Evolutionary conservation across 139 green algal species (phyloP).

Genomic region (Marvania coccoides): DNA sequence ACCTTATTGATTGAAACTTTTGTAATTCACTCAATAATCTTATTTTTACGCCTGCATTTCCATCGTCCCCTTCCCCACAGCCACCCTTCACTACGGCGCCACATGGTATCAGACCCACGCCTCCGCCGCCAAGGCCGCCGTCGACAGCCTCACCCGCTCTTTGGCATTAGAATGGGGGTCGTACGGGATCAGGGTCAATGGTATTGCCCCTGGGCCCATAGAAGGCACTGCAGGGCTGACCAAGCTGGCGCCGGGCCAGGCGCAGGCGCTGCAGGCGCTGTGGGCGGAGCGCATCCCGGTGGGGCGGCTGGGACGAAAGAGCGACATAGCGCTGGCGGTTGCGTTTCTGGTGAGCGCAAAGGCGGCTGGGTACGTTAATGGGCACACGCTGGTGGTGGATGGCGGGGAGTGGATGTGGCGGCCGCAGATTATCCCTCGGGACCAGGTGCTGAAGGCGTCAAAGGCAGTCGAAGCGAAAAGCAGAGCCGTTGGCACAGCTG

Average conservation of each 20-base stretch:
- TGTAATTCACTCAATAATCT: no score
- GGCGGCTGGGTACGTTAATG: constrained; percentile 45
- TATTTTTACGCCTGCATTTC: no score
- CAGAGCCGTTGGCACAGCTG: constrained; percentile 47
- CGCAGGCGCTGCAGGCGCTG: constrained; percentile 30
- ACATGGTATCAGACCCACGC: constrained; percentile 89
- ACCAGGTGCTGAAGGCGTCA: constrained; percentile 41
- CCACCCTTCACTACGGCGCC: constrained; percentile 92
- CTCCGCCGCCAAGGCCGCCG: constrained; percentile 78
- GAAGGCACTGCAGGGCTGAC: constrained; percentile 79
- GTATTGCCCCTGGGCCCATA: constrained; percentile 87
- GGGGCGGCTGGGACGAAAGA: constrained; percentile 62
- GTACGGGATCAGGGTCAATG: constrained; percentile 75
- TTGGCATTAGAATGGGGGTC: constrained; percentile 90
- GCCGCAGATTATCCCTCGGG: constrained; percentile 43
- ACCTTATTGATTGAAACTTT: no score
- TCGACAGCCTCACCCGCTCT: constrained; percentile 85
- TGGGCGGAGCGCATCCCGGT: constrained; percentile 55
- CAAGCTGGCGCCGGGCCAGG: constrained; percentile 71
- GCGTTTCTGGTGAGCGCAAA: constrained; percentile 65
- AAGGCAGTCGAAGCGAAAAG: constrained; percentile 58
- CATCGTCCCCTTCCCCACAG: no score
- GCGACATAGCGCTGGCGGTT: constrained; percentile 82
- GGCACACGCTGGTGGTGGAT: constrained; percentile 80
- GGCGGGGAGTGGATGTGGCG: constrained; percentile 73